These are phyloP conservation scores for Salvia splendens DNA, from an alignment of 257 asterid species.

Conservation along the genomic window DNA sequence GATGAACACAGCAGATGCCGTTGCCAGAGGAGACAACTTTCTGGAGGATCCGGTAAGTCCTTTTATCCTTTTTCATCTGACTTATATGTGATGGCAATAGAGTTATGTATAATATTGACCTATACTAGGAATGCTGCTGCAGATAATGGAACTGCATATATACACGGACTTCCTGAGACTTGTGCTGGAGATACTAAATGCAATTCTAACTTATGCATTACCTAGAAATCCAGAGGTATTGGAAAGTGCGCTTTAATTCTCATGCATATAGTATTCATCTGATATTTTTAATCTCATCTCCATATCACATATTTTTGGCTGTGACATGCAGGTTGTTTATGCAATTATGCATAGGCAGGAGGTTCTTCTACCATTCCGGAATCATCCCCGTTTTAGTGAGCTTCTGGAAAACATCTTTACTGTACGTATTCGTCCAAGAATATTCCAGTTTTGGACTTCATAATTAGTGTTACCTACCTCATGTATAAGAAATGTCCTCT, in stretches of 20 bases:
- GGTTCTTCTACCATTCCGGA: constrained; percentile 83
- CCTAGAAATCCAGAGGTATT: constrained; percentile 94
- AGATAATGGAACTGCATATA: constrained; percentile 84
- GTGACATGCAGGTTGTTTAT: constrained; percentile 67
- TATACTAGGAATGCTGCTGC: constrained; percentile 24
- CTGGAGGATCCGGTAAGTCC: constrained; percentile 64
- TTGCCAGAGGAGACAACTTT: constrained; percentile 58
- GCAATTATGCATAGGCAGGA: constrained; percentile 97
- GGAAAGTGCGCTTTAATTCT: constrained; percentile 26
- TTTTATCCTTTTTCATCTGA: constrained; percentile 16
- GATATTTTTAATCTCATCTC: not conserved
- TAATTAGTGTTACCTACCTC: constrained; percentile 6
- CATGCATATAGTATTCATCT: constrained; percentile 10
- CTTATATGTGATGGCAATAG: constrained; percentile 18
- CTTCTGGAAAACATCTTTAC: constrained; percentile 84
- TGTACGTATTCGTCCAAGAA: constrained; percentile 45
- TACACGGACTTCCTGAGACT: constrained; percentile 85
- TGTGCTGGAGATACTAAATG: constrained; percentile 83
- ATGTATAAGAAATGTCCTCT: not conserved
- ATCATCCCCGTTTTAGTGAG: constrained; percentile 89
- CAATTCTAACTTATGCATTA: constrained; percentile 75
- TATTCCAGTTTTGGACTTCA: constrained; percentile 15
- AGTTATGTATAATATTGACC: constrained; percentile 8
- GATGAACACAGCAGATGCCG: constrained; percentile 59
- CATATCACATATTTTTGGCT: constrained; percentile 24